A percentile compares a stretch with the other conserved stretches of the same genome.
Conservation (phyloP, 2,329 filamentous ascomycete genomes). For the Penicillium sp. region DNA sequence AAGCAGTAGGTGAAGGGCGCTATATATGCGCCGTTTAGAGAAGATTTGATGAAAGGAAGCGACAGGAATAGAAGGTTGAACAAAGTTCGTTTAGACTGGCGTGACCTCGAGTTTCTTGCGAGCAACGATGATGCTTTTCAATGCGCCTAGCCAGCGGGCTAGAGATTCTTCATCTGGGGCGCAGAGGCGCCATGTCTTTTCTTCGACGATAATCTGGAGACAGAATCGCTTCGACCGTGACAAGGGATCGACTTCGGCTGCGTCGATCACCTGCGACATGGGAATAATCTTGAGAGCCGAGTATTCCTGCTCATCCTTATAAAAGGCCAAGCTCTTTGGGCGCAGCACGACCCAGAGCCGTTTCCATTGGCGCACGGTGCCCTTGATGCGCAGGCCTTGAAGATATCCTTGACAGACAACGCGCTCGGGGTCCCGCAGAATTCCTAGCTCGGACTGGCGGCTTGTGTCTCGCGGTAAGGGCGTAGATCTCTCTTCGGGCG, state of each 20-base stretch:
- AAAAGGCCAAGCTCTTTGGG: conserved; percentile 75
- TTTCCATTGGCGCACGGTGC: conserved; percentile 86
- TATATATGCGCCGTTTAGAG: too few species aligned
- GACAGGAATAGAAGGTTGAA: neutral
- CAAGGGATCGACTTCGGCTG: conserved; percentile 84
- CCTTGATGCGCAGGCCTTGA: conserved; percentile 72
- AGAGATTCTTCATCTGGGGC: conserved; percentile 74
- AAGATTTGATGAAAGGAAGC: neutral
- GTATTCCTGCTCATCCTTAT: conserved; percentile 91
- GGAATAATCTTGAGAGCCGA: conserved; percentile 75
- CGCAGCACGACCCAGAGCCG: conserved; percentile 88
- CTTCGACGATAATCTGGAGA: conserved; percentile 88
- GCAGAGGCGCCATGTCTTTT: conserved; percentile 74
- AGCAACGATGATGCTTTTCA: conserved; percentile 62
- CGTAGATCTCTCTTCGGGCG: conserved; percentile 27
- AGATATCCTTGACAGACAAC: conserved; percentile 94
- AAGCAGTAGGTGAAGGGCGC: too few species aligned
- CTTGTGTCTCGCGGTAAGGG: conserved; percentile 50
- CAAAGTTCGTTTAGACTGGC: too few species aligned
- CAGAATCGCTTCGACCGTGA: conserved; percentile 80
- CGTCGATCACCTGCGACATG: conserved; percentile 73
- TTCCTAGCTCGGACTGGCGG: conserved; percentile 54
- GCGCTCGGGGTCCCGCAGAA: conserved; percentile 66
- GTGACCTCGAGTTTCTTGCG: conserved; percentile 31
- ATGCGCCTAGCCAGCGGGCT: conserved; percentile 76